These are phyloP conservation scores for Diaporthe ampelina DNA, from an alignment of 2,329 filamentous ascomycete genomes.

Conservation along the genomic window DNA sequence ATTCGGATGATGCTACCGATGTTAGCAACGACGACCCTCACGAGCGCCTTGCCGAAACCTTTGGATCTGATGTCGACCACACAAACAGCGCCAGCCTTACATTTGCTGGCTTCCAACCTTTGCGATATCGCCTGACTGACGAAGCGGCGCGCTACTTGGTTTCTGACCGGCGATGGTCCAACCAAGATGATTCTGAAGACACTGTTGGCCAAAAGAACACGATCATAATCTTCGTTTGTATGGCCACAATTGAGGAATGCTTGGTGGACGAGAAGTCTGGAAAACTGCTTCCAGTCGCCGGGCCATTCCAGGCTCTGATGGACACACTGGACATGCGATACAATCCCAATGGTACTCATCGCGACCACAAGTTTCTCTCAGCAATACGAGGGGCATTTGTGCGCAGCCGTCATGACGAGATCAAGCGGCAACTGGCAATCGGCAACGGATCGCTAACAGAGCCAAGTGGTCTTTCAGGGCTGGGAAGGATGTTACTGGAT, in stretches of 20 bases:
- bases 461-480: not conserved
- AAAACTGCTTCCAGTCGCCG: not conserved
- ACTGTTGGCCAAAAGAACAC: not conserved
- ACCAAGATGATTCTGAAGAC: not conserved
- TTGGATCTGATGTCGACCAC: not conserved
- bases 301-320: not conserved
- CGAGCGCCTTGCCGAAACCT: not conserved
- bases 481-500: not conserved
- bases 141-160: not conserved
- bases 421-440: not conserved
- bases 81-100: not conserved
- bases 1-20: not conserved
- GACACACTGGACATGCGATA: not conserved
- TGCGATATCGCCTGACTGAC: not conserved
- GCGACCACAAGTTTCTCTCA: not conserved
- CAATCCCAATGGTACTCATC: not conserved
- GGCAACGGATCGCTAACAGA: not conserved
- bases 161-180: not conserved
- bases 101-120: not conserved
- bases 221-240: not conserved
- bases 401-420: not conserved
- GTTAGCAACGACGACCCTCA: not conserved
- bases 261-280: not conserved
- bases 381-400: not conserved
- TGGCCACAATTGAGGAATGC: conserved; percentile 9